A percentile compares a stretch with the other conserved stretches of the same genome.
phyloP scores from a whole-genome alignment of 768 basidiomycete genomes.

The Pleurotus tuoliensis region DNA sequence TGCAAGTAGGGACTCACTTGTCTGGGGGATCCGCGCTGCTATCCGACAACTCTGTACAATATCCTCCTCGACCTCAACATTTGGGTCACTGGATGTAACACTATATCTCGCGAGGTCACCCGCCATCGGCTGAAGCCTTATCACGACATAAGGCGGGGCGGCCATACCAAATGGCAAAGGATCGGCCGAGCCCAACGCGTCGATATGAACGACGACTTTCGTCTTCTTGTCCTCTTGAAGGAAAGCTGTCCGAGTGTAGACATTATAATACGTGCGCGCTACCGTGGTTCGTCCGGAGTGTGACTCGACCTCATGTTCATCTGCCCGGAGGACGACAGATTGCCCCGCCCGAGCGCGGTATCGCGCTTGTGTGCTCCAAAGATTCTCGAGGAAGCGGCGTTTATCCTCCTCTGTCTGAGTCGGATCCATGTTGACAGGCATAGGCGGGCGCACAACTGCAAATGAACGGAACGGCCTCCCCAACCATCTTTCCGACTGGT shows the following conservation, averaged over 20 bases:
- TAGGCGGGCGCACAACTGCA: constrained; percentile 74
- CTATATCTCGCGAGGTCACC: constrained; percentile 80
- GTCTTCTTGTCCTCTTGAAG: constrained; percentile 81
- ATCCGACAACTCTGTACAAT: constrained; percentile 76
- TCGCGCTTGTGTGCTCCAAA: constrained; percentile 85
- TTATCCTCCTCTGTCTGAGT: constrained; percentile 63
- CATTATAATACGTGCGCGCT: constrained; percentile 85
- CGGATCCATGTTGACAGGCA: constrained; percentile 63
- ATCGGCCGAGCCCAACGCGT: constrained; percentile 70
- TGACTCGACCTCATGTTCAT: constrained; percentile 74
- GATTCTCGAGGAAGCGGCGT: constrained; percentile 78
- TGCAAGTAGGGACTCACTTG: constrained; percentile 49
- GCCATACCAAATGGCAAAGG: constrained; percentile 71
- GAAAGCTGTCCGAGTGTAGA: constrained; percentile 81
- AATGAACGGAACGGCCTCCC: constrained; percentile 81
- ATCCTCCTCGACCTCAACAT: constrained; percentile 75
- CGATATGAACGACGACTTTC: constrained; percentile 86
- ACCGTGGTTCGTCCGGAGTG: constrained; percentile 55
- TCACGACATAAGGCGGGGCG: constrained; percentile 71
- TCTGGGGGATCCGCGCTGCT: constrained; percentile 73
- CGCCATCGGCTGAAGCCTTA: constrained; percentile 79
- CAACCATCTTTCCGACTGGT: constrained; percentile 84
- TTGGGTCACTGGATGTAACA: constrained; percentile 70
- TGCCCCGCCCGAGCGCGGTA: constrained; percentile 71
- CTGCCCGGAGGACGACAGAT: constrained; percentile 65